A percentile compares a stretch with the other conserved stretches of the same genome.
Conservation (phyloP, 1,139 yeast species). For the Saccharomyces hybrid region DNA sequence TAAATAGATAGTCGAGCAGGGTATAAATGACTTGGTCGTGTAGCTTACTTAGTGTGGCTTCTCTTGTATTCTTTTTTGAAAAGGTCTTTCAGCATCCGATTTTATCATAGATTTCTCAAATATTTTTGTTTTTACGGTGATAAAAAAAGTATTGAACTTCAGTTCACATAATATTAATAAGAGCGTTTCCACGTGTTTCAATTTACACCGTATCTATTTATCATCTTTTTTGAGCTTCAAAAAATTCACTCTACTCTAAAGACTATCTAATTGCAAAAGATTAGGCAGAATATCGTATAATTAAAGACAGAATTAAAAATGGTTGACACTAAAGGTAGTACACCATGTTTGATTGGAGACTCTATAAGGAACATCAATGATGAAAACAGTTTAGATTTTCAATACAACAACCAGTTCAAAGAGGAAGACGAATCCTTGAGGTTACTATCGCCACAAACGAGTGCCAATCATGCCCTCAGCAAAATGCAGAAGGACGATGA, state of each 20-base stretch:
- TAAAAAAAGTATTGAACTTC: background rate
- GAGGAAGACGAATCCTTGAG: background rate
- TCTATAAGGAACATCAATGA: slow-evolving; percentile 18
- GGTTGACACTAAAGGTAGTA: background rate
- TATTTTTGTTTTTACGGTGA: background rate
- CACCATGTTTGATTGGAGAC: slow-evolving; percentile 9
- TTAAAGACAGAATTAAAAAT: background rate
- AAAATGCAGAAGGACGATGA: slow-evolving; percentile 16
- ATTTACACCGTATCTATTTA: background rate
- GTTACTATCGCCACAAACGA: slow-evolving; percentile 3
- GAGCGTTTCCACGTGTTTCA: background rate
- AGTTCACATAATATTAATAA: background rate
- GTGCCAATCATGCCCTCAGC: slow-evolving; percentile 8
- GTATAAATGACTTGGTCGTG: background rate
- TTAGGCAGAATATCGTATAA: too few species aligned
- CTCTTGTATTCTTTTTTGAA: background rate
- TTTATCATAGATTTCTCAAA: background rate
- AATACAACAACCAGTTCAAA: background rate
- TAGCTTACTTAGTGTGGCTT: background rate
- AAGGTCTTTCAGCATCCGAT: background rate
- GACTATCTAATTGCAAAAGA: too few species aligned
- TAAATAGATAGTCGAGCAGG: background rate
- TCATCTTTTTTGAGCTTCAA: too few species aligned
- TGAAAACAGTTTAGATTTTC: slow-evolving; percentile 3
- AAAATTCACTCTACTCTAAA: too few species aligned